These are phyloP conservation scores for Lichtheimia ramosa DNA, from an alignment of 371 early-diverging fungal genomes.

Conservation along the genomic window DNA sequence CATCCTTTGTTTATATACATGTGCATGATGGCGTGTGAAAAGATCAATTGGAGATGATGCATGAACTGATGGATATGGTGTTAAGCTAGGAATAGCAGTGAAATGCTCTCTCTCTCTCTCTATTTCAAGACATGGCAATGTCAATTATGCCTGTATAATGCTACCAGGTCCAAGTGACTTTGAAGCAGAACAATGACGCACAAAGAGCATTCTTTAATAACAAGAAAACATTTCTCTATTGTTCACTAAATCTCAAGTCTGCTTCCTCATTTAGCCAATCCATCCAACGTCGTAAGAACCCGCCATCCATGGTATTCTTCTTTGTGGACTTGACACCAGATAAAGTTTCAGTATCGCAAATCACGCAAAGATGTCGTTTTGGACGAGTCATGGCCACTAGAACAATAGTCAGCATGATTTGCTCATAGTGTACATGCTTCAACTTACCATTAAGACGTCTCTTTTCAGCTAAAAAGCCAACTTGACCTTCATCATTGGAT, in stretches of 20 bases:
- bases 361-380: constrained; percentile 83
- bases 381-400: constrained; percentile 92
- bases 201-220: too few relatives aligned
- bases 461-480: constrained; percentile 90
- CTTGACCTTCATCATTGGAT: constrained; percentile 76
- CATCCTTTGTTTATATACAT: too few relatives aligned
- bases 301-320: constrained; percentile 33
- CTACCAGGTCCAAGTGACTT: too few relatives aligned
- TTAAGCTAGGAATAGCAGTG: too few relatives aligned
- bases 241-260: constrained; percentile 56
- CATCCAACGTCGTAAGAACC: constrained; percentile 59
- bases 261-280: constrained; percentile 54
- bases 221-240: too few relatives aligned
- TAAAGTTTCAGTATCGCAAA: constrained; percentile 78
- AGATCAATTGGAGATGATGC: too few relatives aligned
- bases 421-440: not conserved
- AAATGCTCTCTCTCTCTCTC: too few relatives aligned
- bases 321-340: constrained; percentile 27
- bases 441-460: constrained; percentile 77
- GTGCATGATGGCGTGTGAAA: too few relatives aligned
- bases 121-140: too few relatives aligned
- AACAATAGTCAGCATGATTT: not conserved
- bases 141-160: too few relatives aligned
- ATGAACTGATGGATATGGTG: too few relatives aligned
- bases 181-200: too few relatives aligned